Percentiles rank a stretch among this genome's conserved stretches.
These are phyloP conservation scores for Lichtheimia ramosa DNA, from an alignment of 371 early-diverging fungal species.

Conservation along the genomic window DNA sequence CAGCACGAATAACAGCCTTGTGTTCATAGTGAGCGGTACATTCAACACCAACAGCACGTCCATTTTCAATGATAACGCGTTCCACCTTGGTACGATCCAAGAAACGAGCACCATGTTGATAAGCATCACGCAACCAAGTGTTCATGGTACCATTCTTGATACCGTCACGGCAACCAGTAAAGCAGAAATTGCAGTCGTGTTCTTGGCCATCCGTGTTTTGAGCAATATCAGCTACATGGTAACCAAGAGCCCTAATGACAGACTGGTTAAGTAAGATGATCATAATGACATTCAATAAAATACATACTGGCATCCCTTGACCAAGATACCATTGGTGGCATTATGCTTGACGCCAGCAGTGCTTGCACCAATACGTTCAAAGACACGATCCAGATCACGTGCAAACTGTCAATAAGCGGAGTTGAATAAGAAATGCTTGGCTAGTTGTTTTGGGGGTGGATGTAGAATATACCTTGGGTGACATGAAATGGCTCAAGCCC, in stretches of 20 bases:
- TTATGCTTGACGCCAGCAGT: constrained; percentile 62
- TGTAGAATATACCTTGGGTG: constrained; percentile 36
- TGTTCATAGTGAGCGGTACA: constrained; percentile 23
- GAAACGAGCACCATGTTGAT: constrained; percentile 60
- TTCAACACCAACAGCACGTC: constrained; percentile 54
- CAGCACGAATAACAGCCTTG: constrained; percentile 43
- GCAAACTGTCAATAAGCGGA: constrained; percentile 19
- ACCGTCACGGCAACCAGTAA: constrained; percentile 69
- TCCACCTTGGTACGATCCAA: constrained; percentile 58
- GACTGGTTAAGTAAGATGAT: background rate
- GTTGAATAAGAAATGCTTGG: constrained; percentile 2
- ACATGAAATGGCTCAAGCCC: constrained; percentile 59
- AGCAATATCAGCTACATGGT: constrained; percentile 54
- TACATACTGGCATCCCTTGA: constrained; percentile 61
- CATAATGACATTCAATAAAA: background rate
- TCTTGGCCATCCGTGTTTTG: constrained; percentile 65
- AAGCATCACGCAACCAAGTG: constrained; percentile 71
- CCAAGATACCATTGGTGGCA: constrained; percentile 53
- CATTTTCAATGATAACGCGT: constrained; percentile 52
- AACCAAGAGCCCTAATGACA: constrained; percentile 56
- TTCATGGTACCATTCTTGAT: constrained; percentile 71
- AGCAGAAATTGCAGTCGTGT: constrained; percentile 73
- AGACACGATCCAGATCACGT: constrained; percentile 53
- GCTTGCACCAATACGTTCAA: constrained; percentile 56
- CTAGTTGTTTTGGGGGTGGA: background rate